Evolutionary conservation across 768 basidiomycete species (phyloP), one percentile per base, ranked within the genome.

Genomic region (Tephrocybe sp.): DNA sequence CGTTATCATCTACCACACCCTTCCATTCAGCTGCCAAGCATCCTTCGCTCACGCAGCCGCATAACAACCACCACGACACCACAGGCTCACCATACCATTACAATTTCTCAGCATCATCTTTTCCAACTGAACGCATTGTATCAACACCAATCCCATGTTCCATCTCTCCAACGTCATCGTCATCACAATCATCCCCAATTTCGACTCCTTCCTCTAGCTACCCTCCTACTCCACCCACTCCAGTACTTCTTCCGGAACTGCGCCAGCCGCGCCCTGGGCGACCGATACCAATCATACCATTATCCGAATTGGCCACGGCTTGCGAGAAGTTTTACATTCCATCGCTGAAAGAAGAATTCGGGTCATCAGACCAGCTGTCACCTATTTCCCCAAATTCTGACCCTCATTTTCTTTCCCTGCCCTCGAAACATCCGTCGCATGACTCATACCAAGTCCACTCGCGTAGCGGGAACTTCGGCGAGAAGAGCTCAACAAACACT

Each of bases 231-330:
- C 48, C 55, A 21, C 61, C 64, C 19, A 62, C 73, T 45, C 66
- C 69, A 45, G 39, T 51, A 4, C 30, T 41, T 12, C 43, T 51
- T 27, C 50, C 50, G 10, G 50, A 51, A 33, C 60, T 77, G 24
- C 72, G 72, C 61, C 75, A 77, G 55, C 75, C 75, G 37, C 74
- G 73, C 37, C 75, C 75, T 49, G 71, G 63, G 39, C 70, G 74
- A 47, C 67, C 61, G 38, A 75, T 76, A 59, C 72, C 73, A 30
- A 76, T 75, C 52, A 62, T 75, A 12, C 70, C 70, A 31, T 66
- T 77, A 23, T 70, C 70, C 27, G 58, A 69, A 54, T 59, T 75
- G 44, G 74, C 73, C 27, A 66, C 65, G 24, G 70, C 69, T 34
- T 70, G 69, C 55, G 73, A 73, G 21, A 64, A 61, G 11, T 42